Evolutionary conservation across 345 rosid species (phyloP).

Genomic region (Pelargonium nanum): DNA sequence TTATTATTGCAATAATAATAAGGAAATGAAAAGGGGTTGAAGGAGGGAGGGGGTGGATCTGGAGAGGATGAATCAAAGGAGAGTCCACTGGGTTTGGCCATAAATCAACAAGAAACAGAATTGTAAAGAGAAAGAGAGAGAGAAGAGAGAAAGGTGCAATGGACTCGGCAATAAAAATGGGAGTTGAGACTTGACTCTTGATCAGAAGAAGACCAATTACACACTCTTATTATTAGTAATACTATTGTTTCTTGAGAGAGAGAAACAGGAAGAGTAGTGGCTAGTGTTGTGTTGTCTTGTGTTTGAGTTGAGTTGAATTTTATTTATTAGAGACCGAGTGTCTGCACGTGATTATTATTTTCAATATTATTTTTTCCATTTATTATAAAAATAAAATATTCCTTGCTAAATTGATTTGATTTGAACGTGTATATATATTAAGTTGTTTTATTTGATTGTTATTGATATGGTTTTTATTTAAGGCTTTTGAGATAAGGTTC

Average conservation of each 20-base stretch:
- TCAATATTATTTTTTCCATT: no score
- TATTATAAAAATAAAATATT: no score
- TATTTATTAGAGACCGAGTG: no score
- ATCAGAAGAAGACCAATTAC: conserved; percentile 27
- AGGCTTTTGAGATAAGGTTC: no score
- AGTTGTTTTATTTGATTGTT: no score
- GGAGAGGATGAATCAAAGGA: conserved; percentile 41
- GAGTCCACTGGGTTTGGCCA: conserved; percentile 50
- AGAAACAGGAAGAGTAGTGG: no score
- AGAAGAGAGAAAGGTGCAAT: conserved; percentile 33
- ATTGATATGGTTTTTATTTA: no score
- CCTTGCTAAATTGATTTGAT: no score
- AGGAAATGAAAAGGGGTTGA: conserved; percentile 44
- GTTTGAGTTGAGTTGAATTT: background rate
- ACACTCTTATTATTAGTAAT: no score
- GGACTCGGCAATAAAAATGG: conserved; percentile 65
- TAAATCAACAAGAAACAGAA: conserved; percentile 21
- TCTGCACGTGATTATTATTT: no score
- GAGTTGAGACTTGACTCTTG: conserved; percentile 15
- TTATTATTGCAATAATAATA: conserved; percentile 3
- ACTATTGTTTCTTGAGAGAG: no score
- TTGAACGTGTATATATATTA: no score
- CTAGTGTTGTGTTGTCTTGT: background rate
- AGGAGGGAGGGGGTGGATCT: conserved; percentile 25
- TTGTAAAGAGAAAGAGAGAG: conserved; percentile 14